Base-by-base conservation (phyloP, 2,329 filamentous ascomycete genomes). In the Cordyceps farinosa region DNA sequence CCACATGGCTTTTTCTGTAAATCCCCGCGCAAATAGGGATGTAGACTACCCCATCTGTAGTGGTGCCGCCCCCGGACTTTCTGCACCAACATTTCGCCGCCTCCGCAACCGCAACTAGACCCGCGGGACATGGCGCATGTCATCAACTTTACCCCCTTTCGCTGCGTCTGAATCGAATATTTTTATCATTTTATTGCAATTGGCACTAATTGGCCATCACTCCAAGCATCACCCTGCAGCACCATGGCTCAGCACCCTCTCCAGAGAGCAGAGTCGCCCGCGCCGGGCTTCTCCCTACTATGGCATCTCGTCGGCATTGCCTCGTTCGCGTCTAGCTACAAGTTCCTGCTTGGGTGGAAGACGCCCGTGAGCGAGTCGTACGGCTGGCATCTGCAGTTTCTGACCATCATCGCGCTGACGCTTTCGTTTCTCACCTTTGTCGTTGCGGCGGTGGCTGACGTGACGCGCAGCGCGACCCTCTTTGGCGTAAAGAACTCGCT, bases 381-480 rank as follows among this genome's bases (percentile, higher is more conserved):
- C 69, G 89, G 89, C 63, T 82, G 88, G 76, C 83, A 90, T 70
- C 84, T 87, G 66, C 87, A 90, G 73, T 91, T 89, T 70, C 81
- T 92, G 38, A 92, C 89, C 67, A 91, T 91, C 70, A 83, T 92
- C 64, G 89, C 88, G 32, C 82, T 92, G 50, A 77, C 81, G 1
- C 76, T 89, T 30, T 82, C 88, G 1, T 80, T 84, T 11, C 67
- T 81, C 52, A 88, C 86, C 57, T 91, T 91, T 72, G 68, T 74
- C 56, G 74, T 84, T 32, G 90, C 84, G 4, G 76, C 89, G 5
- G 71, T 88, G 42, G 87, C 89, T 60, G 90, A 92, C 72, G 68
- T 91, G 9, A 85, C 85, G 0, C 72, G 84, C 32, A 87, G 79
- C 42, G 76, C 74, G 1, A 71, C 71, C n/a, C 78, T 90, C 13